Evolutionary conservation across 768 basidiomycete species (phyloP).

Genomic region (Leccinum sublutescens): DNA sequence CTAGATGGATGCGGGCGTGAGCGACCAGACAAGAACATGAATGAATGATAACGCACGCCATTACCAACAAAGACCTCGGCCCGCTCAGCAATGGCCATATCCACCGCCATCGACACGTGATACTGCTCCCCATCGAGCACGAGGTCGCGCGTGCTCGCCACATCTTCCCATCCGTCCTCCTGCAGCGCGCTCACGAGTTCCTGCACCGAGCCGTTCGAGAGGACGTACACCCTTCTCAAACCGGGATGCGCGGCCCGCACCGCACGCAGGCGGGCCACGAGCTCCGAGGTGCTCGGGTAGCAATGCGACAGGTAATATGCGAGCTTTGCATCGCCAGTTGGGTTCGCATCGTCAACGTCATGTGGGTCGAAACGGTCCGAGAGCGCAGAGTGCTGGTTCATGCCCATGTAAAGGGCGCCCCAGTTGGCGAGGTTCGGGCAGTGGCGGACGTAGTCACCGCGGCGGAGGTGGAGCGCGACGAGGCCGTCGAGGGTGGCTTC

Average conservation of each 20-base stretch:
- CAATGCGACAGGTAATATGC: conserved; percentile 4
- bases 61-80: conserved; percentile 64
- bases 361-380: conserved; percentile 40
- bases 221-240: conserved; percentile 41
- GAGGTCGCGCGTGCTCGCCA: conserved; percentile 43
- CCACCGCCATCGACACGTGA: conserved; percentile 51
- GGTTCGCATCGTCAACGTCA: conserved; percentile 3
- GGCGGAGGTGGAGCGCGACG: conserved; percentile 54
- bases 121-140: conserved; percentile 44
- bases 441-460: conserved; percentile 60
- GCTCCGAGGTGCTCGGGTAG: conserved; percentile 34
- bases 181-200: conserved; percentile 38
- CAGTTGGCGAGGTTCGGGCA: conserved; percentile 49
- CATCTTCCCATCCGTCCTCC: conserved; percentile 50
- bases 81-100: conserved; percentile 58
- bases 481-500: conserved; percentile 38
- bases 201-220: conserved; percentile 52
- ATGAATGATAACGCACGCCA: conserved; percentile 42
- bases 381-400: conserved; percentile 43
- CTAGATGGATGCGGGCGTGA: conserved; percentile 3
- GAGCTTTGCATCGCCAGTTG: neutral
- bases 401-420: conserved; percentile 47
- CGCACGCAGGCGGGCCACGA: conserved; percentile 38
- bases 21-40: neutral
- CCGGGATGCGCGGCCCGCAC: conserved; percentile 34